Percentiles rank a stretch among this genome's conserved stretches.
Evolutionary conservation across 1,284 basidiomycete genomes (phyloP).

Genomic region (Apiotrichum siamense): DNA sequence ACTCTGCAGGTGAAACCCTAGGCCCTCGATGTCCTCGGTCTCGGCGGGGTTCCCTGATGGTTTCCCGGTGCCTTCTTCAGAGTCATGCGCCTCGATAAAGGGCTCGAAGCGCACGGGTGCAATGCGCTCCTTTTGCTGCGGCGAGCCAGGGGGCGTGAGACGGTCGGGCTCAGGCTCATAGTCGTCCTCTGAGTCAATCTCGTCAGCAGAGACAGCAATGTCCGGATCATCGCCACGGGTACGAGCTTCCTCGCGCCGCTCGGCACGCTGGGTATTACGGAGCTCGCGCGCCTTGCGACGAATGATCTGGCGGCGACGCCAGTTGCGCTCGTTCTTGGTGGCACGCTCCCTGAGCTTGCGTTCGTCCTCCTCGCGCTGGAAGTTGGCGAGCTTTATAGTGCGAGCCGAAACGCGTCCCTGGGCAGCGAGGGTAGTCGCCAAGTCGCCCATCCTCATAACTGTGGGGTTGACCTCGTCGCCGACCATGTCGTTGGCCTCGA

Average conservation of each 20-base stretch:
- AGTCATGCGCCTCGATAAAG: background rate
- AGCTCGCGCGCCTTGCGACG: slow-evolving; percentile 29
- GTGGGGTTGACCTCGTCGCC: slow-evolving; percentile 24
- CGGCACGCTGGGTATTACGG: slow-evolving; percentile 25
- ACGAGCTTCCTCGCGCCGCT: slow-evolving; percentile 17
- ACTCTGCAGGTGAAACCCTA: slow-evolving; percentile 15
- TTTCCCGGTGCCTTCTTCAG: slow-evolving; percentile 1
- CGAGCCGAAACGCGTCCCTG: slow-evolving; percentile 32
- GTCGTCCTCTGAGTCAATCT: slow-evolving; percentile 37
- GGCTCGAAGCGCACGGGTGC: slow-evolving; percentile 14
- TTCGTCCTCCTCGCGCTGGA: slow-evolving; percentile 10
- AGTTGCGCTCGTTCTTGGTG: slow-evolving; percentile 17
- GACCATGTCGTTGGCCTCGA: slow-evolving; percentile 27
- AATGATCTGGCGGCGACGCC: slow-evolving; percentile 27
- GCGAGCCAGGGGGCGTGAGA: slow-evolving; percentile 34
- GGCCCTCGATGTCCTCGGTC: slow-evolving; percentile 24
- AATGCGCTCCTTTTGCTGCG: slow-evolving; percentile 13
- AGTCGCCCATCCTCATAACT: slow-evolving; percentile 22
- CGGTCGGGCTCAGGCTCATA: slow-evolving; percentile 34
- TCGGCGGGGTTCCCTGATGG: slow-evolving; percentile 8
- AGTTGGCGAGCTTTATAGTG: slow-evolving; percentile 24
- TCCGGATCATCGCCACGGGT: slow-evolving; percentile 17
- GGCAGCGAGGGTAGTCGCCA: slow-evolving; percentile 23
- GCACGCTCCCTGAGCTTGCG: slow-evolving; percentile 16
- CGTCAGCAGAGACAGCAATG: slow-evolving; percentile 32